phyloP scores from a whole-genome alignment of 441 rosid species.

The Gossypium schwendimanii region DNA sequence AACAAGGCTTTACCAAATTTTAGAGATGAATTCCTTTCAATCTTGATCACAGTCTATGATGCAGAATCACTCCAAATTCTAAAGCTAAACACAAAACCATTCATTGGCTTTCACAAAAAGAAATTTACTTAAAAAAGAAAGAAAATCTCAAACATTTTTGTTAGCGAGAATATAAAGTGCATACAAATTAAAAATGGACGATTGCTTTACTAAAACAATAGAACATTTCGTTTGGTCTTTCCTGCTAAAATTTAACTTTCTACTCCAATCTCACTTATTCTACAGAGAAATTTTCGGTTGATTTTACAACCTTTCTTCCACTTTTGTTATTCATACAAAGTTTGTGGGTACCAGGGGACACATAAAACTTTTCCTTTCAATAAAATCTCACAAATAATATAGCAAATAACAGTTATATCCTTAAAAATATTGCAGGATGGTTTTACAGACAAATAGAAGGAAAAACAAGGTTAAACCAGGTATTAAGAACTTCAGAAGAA shows the following conservation, averaged over 20 bases:
- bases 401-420: neutral
- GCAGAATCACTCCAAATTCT: slow-evolving; percentile 18
- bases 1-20: neutral
- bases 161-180: neutral
- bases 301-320: slow-evolving; percentile 1
- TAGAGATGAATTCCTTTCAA: slow-evolving; percentile 3
- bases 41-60: neutral
- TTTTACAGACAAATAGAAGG: slow-evolving; percentile 4
- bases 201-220: neutral
- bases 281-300: neutral
- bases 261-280: slow-evolving; percentile 8
- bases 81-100: neutral
- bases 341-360: neutral
- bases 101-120: neutral
- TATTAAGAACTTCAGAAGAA: slow-evolving; percentile 10
- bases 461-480: slow-evolving; percentile 11
- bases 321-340: neutral
- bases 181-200: neutral
- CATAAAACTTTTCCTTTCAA: neutral
- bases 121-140: neutral
- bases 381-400: neutral
- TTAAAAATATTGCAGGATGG: neutral
- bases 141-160: neutral
- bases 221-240: neutral
- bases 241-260: neutral